A percentile compares a stretch with the other conserved stretches of the same genome.
These are phyloP conservation scores for Moesziomyces sp. DNA, from an alignment of 1,284 basidiomycete species.

Conservation along the genomic window DNA sequence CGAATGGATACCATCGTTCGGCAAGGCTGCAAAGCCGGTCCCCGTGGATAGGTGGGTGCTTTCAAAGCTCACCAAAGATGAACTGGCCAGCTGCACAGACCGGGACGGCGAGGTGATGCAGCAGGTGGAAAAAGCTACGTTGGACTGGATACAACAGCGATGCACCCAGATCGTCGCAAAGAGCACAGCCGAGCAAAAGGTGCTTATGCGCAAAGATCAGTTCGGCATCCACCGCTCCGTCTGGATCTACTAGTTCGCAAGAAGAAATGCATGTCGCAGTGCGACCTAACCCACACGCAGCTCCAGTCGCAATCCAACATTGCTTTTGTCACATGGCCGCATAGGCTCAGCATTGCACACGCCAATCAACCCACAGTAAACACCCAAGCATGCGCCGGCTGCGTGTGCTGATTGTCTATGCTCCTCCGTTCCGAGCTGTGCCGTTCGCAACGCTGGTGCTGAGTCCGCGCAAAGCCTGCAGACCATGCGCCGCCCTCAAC, in stretches of 20 bases:
- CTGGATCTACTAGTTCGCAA: constrained; percentile 18
- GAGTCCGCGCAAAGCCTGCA: no score
- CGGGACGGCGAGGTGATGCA: neutral
- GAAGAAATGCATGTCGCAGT: no score
- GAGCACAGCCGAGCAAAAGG: neutral
- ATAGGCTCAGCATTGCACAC: no score
- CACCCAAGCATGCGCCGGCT: no score
- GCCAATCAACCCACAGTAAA: no score
- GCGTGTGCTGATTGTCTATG: no score
- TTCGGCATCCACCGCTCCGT: constrained; percentile 29
- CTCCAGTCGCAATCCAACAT: no score
- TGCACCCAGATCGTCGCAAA: neutral
- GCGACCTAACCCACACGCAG: neutral
- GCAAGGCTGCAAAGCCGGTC: constrained; percentile 2
- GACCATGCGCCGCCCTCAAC: no score
- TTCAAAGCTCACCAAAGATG: constrained; percentile 2
- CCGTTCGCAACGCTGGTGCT: no score
- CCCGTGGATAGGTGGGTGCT: constrained; percentile 33
- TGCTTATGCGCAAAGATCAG: constrained; percentile 29
- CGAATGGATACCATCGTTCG: constrained; percentile 5
- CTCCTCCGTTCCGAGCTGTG: no score
- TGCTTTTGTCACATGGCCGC: no score
- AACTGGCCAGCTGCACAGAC: constrained; percentile 18
- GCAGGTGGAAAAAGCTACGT: neutral
- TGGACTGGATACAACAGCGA: constrained; percentile 16